Percentiles rank a stretch among this genome's conserved stretches.
Conservation (phyloP, 331 rosid species). For the Rosa hybrid region DNA sequence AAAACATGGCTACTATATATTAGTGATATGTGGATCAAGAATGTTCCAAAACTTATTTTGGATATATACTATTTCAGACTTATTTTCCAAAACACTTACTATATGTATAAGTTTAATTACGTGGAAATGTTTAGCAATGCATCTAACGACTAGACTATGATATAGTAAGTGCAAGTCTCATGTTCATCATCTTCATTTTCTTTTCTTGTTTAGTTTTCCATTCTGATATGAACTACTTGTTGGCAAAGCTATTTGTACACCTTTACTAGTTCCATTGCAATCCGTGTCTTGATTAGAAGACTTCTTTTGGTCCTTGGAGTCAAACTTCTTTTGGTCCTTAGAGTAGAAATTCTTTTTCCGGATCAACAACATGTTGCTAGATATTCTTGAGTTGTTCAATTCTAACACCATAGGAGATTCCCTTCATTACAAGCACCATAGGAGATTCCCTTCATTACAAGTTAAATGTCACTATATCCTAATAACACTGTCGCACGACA, state of each 20-base stretch:
- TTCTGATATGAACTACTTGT: conserved; percentile 40
- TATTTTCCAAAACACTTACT: no score
- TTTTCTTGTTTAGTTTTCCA: conserved; percentile 42
- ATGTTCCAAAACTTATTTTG: no score
- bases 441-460: conserved; percentile 33
- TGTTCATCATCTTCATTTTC: conserved; percentile 44
- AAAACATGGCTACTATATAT: no score
- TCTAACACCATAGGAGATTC: conserved; percentile 34
- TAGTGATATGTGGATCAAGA: no score
- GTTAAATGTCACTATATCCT: conserved; percentile 66
- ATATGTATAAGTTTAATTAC: no score
- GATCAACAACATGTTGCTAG: conserved; percentile 78
- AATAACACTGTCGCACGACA: conserved; percentile 66
- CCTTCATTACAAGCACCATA: no score
- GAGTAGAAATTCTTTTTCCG: conserved; percentile 34
- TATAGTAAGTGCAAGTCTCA: conserved; percentile 18
- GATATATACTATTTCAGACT: no score
- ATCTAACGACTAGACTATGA: no score
- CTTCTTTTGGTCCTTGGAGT: conserved; percentile 47
- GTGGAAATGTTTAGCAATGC: no score
- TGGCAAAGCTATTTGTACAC: conserved; percentile 33
- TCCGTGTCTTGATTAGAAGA: conserved; percentile 35
- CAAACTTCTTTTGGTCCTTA: conserved; percentile 9
- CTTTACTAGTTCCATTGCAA: conserved; percentile 35
- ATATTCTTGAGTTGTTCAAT: conserved; percentile 66